A percentile compares a stretch with the other conserved stretches of the same genome.
phyloP scores from a whole-genome alignment of 225 moss, liverwort and hornwort genomes.

The Pseudoscleropodium purum region DNA sequence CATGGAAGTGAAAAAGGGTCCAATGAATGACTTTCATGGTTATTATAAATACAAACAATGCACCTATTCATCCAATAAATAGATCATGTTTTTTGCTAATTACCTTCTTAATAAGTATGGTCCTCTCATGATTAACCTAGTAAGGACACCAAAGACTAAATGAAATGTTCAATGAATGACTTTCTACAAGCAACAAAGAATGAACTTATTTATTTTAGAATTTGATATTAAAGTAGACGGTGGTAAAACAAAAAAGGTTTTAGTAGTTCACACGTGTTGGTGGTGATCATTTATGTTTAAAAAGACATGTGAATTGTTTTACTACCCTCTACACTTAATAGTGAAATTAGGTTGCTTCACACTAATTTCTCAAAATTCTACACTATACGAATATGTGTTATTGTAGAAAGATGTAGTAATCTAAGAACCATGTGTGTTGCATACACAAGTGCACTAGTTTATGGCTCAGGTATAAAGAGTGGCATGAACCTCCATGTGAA shows the following conservation, averaged over 20 bases:
- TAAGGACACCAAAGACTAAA: background rate
- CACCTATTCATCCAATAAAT: background rate
- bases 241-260: background rate
- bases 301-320: background rate
- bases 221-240: background rate
- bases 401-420: no score
- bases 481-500: no score
- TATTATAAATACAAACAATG: background rate
- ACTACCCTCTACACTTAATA: background rate
- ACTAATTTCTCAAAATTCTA: no score
- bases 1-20: background rate
- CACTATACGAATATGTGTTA: no score
- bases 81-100: rapidly evolving
- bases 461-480: no score
- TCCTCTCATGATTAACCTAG: background rate
- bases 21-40: background rate
- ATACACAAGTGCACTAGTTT: no score
- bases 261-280: background rate
- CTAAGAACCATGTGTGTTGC: no score
- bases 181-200: background rate
- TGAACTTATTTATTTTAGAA: background rate
- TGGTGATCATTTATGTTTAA: no score
- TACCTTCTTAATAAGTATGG: background rate
- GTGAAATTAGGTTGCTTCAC: no score
- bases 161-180: background rate